phyloP scores from a whole-genome alignment of 495 filamentous ascomycete species.

The Pseudoneurospora amorphoporcata region DNA sequence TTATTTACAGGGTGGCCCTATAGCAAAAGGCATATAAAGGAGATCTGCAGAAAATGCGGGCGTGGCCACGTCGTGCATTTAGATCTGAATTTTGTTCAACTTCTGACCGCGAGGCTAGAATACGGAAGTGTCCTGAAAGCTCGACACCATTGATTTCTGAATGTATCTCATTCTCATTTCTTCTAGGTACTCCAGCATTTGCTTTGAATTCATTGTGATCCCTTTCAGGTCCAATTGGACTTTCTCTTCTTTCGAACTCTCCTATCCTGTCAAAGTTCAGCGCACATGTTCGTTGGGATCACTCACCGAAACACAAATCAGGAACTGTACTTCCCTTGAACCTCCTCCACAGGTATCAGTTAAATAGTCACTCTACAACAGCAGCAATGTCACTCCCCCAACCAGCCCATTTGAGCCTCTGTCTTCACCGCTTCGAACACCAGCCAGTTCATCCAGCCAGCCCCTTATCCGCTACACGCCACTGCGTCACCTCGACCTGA shows the following conservation, averaged over 20 bases:
- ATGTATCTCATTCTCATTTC: neutral
- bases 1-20: neutral
- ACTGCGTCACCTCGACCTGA: neutral
- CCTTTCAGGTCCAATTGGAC: neutral
- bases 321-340: neutral
- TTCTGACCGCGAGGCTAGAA: neutral
- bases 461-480: neutral
- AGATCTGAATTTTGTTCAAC: neutral
- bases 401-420: neutral
- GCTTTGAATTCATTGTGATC: neutral
- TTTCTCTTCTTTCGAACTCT: neutral
- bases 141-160: accelerated
- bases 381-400: neutral
- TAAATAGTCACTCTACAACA: neutral
- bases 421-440: neutral
- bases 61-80: neutral
- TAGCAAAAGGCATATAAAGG: neutral
- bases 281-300: neutral
- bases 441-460: neutral
- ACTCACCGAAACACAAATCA: neutral
- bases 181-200: neutral
- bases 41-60: neutral
- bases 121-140: neutral
- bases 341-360: neutral
- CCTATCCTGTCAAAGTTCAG: neutral